These are phyloP conservation scores for Saccharomycopsis sp. DNA, from an alignment of 805 yeast species.

Conservation along the genomic window DNA sequence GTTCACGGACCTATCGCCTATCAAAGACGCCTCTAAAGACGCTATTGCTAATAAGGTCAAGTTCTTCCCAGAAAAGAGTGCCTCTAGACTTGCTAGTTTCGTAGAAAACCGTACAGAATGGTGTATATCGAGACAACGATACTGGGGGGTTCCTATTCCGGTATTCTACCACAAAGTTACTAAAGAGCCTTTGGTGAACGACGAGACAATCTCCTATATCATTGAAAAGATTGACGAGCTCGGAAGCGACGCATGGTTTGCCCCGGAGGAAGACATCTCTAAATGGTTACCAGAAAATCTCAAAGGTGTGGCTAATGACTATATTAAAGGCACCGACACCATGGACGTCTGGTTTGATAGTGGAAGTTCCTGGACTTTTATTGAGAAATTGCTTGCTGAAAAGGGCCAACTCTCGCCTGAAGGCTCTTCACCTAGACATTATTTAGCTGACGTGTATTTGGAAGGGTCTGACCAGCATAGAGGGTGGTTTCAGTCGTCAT, in stretches of 20 bases:
- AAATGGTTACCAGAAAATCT: constrained; percentile 69
- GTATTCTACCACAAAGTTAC: constrained; percentile 59
- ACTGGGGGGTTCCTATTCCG: constrained; percentile 98
- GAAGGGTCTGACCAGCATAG: constrained; percentile 99
- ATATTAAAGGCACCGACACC: constrained; percentile 72
- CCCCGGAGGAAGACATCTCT: constrained; percentile 38
- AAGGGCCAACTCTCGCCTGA: constrained; percentile 28
- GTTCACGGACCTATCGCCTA: constrained; percentile 79
- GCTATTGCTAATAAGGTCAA: constrained; percentile 51
- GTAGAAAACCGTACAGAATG: constrained; percentile 73
- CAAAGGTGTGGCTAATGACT: constrained; percentile 36
- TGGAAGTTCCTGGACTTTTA: constrained; percentile 79
- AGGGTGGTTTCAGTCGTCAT: constrained; percentile 97
- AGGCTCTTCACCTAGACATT: constrained; percentile 31
- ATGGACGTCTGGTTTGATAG: constrained; percentile 99
- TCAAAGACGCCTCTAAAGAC: constrained; percentile 54
- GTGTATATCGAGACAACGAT: constrained; percentile 95
- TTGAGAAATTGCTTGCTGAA: constrained; percentile 10
- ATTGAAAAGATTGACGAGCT: constrained; percentile 46
- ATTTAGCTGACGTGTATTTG: constrained; percentile 73
- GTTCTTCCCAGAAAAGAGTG: constrained; percentile 71
- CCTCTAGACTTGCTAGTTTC: constrained; percentile 64
- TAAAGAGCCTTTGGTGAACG: constrained; percentile 57
- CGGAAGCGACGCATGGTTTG: constrained; percentile 84
- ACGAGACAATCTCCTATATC: constrained; percentile 48